A percentile compares a stretch with the other conserved stretches of the same genome.
Conservation (phyloP, 106 monocot species). For the Hemerocallis citrina region DNA sequence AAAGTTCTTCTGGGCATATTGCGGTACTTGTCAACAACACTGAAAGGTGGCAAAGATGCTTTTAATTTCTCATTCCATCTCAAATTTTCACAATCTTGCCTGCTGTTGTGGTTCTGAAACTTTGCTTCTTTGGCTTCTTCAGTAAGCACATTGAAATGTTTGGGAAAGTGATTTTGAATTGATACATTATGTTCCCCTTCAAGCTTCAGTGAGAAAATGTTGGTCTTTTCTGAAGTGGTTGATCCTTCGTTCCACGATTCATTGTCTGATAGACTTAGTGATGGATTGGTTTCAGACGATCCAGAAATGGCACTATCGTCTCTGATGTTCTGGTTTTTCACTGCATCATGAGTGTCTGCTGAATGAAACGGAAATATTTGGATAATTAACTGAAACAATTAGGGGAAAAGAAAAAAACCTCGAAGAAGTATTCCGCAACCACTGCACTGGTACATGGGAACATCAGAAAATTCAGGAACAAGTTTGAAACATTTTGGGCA, state of each 20-base stretch:
- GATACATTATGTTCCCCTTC: no score
- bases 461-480: conserved; percentile 32
- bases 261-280: neutral
- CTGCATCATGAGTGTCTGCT: no score
- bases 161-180: no score
- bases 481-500: conserved; percentile 53
- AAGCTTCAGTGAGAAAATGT: no score
- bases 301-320: neutral
- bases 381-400: neutral
- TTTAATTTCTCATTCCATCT: no score
- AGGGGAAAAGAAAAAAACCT: conserved; percentile 8
- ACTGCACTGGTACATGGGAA: conserved; percentile 44
- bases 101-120: neutral
- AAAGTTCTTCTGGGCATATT: conserved; percentile 29
- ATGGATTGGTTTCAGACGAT: neutral
- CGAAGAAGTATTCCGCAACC: conserved; percentile 36
- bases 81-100: no score
- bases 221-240: no score
- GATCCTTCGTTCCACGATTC: neutral
- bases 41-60: no score
- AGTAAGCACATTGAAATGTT: no score
- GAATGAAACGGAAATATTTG: neutral
- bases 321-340: conserved; percentile 3
- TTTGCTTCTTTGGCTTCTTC: no score
- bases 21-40: neutral